phyloP scores from a whole-genome alignment of 2,329 filamentous ascomycete genomes.

The Aspergillus candidus region DNA sequence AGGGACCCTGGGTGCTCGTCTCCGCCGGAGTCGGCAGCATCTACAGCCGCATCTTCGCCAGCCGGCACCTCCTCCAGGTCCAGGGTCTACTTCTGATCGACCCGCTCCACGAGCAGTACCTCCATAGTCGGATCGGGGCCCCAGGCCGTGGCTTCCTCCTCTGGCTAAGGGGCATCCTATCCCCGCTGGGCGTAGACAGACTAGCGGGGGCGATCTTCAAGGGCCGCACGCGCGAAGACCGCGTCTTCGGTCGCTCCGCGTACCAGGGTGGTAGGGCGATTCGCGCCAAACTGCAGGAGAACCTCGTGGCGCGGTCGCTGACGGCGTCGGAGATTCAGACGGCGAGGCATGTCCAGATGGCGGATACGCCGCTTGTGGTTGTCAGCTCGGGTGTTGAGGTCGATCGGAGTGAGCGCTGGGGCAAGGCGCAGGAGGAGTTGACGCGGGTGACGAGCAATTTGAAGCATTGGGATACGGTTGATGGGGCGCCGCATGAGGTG shows the following conservation, averaged over 20 bases:
- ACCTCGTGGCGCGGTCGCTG: slow-evolving; percentile 75
- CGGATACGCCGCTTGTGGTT: slow-evolving; percentile 69
- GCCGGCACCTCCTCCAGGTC: slow-evolving; percentile 69
- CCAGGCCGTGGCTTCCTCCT: slow-evolving; percentile 71
- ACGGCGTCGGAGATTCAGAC: slow-evolving; percentile 75
- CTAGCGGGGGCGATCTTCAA: slow-evolving; percentile 74
- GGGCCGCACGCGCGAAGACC: slow-evolving; percentile 72
- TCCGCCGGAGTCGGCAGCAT: slow-evolving; percentile 82
- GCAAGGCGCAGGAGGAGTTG: slow-evolving; percentile 76
- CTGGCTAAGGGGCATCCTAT: slow-evolving; percentile 80
- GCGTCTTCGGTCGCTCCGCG: slow-evolving; percentile 73
- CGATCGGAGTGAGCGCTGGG: slow-evolving; percentile 65
- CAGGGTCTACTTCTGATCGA: slow-evolving; percentile 80
- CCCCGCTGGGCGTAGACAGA: slow-evolving; percentile 77
- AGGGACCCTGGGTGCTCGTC: slow-evolving; percentile 81
- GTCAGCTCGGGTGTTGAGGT: slow-evolving; percentile 75
- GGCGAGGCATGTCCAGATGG: slow-evolving; percentile 70
- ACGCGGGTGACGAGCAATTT: slow-evolving; percentile 74
- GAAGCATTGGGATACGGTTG: slow-evolving; percentile 77
- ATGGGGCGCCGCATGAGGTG: slow-evolving; percentile 76
- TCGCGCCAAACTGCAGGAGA: slow-evolving; percentile 89
- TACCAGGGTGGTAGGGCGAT: slow-evolving; percentile 78
- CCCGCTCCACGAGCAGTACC: slow-evolving; percentile 78
- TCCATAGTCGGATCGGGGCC: slow-evolving; percentile 55
- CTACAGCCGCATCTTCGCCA: slow-evolving; percentile 85